A percentile compares a stretch with the other conserved stretches of the same genome.
Evolutionary conservation across 1,284 basidiomycete genomes (phyloP).

Genomic region (Tremellales sp.): DNA sequence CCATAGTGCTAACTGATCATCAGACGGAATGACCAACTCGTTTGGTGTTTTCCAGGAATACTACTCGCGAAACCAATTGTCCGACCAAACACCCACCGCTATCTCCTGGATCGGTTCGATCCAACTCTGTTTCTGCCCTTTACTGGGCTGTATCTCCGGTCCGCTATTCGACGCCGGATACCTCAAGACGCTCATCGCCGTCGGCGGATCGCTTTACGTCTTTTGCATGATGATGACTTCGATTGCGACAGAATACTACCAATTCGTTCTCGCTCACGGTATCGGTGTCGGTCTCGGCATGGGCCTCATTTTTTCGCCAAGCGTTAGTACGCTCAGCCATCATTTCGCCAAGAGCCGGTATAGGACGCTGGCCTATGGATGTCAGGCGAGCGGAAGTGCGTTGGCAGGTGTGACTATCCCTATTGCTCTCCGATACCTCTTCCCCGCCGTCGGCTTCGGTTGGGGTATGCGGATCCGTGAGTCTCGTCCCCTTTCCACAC

Average conservation of each 20-base stretch:
- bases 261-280: slow-evolving; percentile 37
- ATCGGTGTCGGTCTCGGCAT: slow-evolving; percentile 29
- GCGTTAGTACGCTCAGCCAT: slow-evolving; percentile 53
- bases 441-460: slow-evolving; percentile 51
- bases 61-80: slow-evolving; percentile 20
- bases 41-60: slow-evolving; percentile 38
- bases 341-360: slow-evolving; percentile 51
- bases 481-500: slow-evolving; percentile 9
- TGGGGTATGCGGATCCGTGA: slow-evolving; percentile 36
- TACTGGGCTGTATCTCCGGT: slow-evolving; percentile 52
- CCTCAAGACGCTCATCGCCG: slow-evolving; percentile 52
- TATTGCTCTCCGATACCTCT: slow-evolving; percentile 51
- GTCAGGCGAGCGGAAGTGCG: slow-evolving; percentile 31
- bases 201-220: slow-evolving; percentile 53
- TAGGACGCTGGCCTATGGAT: slow-evolving; percentile 35
- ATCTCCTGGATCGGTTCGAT: slow-evolving; percentile 68
- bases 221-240: slow-evolving; percentile 57
- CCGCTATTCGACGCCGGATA: slow-evolving; percentile 61
- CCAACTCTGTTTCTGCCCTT: slow-evolving; percentile 56
- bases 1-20: background rate
- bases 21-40: slow-evolving; percentile 39
- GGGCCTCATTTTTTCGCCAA: slow-evolving; percentile 55
- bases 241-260: slow-evolving; percentile 59
- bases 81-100: slow-evolving; percentile 13
- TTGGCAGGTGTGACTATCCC: slow-evolving; percentile 53